These are phyloP conservation scores for Coccomyxa sp. DNA, from an alignment of 139 green algal species.

Conservation along the genomic window DNA sequence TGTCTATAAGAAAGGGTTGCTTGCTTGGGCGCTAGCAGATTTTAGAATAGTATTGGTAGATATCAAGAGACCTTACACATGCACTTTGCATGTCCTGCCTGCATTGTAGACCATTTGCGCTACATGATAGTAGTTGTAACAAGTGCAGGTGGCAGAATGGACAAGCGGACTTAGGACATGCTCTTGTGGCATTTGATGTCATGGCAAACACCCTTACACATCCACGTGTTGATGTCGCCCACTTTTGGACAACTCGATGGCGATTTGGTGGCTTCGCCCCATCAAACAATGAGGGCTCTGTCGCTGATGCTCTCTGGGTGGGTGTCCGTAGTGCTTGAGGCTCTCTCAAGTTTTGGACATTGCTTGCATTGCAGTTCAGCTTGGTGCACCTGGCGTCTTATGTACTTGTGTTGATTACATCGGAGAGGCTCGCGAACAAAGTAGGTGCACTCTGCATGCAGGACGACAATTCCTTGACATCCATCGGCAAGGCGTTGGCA, in stretches of 20 bases:
- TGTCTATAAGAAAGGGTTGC: no score
- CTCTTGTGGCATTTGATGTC: constrained; percentile 1
- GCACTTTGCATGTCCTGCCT: no score
- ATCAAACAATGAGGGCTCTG: background rate
- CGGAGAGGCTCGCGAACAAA: background rate
- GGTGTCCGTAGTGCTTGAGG: background rate
- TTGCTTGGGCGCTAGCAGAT: no score
- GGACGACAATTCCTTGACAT: background rate
- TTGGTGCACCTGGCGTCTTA: background rate
- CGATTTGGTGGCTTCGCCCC: background rate
- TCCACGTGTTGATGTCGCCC: background rate
- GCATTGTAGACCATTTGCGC: no score
- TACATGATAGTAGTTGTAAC: no score
- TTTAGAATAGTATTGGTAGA: no score
- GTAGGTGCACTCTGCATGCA: background rate
- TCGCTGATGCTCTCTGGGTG: background rate
- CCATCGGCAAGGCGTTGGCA: background rate
- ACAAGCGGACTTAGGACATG: background rate
- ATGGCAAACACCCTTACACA: background rate
- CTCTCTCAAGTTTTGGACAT: background rate
- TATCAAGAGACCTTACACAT: no score
- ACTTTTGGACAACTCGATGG: background rate
- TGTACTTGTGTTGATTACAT: background rate
- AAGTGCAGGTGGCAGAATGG: background rate
- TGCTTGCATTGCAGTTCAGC: background rate